phyloP scores from a whole-genome alignment of 768 basidiomycete genomes.

The Pleurotus tuoliensis region DNA sequence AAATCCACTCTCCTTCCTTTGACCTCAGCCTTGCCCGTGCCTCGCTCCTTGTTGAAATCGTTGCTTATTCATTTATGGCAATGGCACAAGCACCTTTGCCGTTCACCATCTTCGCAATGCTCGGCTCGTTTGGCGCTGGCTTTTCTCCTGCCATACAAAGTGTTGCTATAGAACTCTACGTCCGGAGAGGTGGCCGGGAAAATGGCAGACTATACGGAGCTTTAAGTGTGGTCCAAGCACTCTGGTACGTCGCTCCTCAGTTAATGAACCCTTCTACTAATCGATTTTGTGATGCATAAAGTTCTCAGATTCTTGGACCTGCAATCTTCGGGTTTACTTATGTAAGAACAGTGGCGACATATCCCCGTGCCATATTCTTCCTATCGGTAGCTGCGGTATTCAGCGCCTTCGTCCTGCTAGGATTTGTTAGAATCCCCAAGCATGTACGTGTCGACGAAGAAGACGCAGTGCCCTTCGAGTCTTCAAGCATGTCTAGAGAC shows the following conservation, averaged over 20 bases:
- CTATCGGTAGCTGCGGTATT: constrained; percentile 38
- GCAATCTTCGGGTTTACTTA: constrained; percentile 70
- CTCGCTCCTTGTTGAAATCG: constrained; percentile 55
- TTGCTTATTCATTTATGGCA: constrained; percentile 48
- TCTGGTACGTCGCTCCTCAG: constrained; percentile 38
- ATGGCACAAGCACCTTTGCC: constrained; percentile 38
- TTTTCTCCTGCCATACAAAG: constrained; percentile 67
- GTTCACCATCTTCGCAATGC: constrained; percentile 48
- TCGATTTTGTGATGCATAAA: constrained; percentile 20
- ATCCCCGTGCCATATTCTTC: constrained; percentile 69
- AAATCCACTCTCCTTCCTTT: constrained; percentile 40
- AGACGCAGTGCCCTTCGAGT: background rate
- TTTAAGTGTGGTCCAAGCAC: constrained; percentile 66
- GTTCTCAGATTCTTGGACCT: constrained; percentile 68
- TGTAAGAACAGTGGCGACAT: constrained; percentile 62
- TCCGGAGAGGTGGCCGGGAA: constrained; percentile 52
- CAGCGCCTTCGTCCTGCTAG: constrained; percentile 41
- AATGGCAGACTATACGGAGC: constrained; percentile 78
- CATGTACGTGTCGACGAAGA: background rate
- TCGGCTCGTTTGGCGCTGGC: constrained; percentile 59
- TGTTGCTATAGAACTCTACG: constrained; percentile 66
- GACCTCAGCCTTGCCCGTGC: constrained; percentile 67
- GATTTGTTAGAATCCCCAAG: constrained; percentile 40
- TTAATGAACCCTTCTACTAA: background rate
- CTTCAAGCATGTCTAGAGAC: background rate